Evolutionary conservation across 208 protist genomes (phyloP).

Genomic region (Acanthamoeba lugdunensis): DNA sequence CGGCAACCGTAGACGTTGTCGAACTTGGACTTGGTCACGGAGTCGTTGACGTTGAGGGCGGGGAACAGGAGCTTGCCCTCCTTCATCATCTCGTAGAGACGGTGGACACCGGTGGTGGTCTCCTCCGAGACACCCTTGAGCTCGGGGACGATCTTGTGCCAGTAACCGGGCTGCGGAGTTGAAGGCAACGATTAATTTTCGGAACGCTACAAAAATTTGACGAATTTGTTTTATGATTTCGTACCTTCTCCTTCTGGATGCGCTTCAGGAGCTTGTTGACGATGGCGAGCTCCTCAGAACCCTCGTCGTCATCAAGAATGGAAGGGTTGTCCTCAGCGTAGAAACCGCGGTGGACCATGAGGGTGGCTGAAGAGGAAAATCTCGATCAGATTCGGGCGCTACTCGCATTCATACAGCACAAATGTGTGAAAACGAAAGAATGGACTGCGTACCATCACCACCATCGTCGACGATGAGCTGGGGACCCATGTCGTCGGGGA

Average conservation of each 20-base stretch:
- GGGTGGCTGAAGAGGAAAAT: constrained; percentile 72
- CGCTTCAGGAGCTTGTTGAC: constrained; percentile 84
- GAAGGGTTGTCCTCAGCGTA: constrained; percentile 81
- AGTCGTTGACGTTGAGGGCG: constrained; percentile 99
- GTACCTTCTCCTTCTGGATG: constrained; percentile 81
- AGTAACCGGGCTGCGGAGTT: constrained; percentile 78
- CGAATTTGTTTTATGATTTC: neutral
- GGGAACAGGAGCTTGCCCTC: constrained; percentile 95
- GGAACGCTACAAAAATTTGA: neutral
- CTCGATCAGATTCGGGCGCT: constrained; percentile 65
- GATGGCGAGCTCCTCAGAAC: constrained; percentile 87
- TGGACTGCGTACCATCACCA: constrained; percentile 92
- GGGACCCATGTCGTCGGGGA: constrained; percentile 87
- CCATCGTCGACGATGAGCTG: constrained; percentile 99
- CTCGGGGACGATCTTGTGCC: constrained; percentile 90
- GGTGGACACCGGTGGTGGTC: constrained; percentile 99
- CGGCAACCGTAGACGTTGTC: constrained; percentile 99
- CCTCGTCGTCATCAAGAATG: constrained; percentile 87
- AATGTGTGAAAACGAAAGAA: neutral
- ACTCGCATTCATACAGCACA: constrained; percentile 92
- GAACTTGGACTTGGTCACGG: constrained; percentile 99
- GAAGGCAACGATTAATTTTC: neutral
- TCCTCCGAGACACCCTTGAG: constrained; percentile 98
- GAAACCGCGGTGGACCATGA: constrained; percentile 83
- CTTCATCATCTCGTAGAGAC: constrained; percentile 96